Evolutionary conservation across 1,284 basidiomycete genomes (phyloP).

Genomic region (Rhodotorula sp.): DNA sequence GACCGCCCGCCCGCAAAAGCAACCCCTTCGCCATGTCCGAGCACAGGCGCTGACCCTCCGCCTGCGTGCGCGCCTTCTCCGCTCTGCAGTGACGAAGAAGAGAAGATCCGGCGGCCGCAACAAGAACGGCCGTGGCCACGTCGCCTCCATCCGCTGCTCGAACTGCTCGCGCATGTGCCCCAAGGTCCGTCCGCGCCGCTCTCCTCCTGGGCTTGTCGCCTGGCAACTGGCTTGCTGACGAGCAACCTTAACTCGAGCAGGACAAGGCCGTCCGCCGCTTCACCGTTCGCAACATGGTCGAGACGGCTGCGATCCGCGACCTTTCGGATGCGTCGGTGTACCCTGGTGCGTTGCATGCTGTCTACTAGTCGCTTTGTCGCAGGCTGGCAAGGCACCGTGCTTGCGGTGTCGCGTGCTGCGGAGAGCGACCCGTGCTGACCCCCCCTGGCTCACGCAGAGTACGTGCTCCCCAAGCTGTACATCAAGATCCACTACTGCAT

Average conservation of each 20-base stretch:
- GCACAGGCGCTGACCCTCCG: neutral
- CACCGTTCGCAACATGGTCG: slow-evolving; percentile 98
- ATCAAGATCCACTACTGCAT: slow-evolving; percentile 99
- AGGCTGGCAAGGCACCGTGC: no score
- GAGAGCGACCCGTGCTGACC: no score
- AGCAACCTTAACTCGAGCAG: slow-evolving; percentile 49
- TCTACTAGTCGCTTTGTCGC: neutral
- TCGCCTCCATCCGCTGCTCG: slow-evolving; percentile 90
- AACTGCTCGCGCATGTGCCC: slow-evolving; percentile 70
- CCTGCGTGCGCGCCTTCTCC: no score
- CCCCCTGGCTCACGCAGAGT: slow-evolving; percentile 63
- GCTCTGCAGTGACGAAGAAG: slow-evolving; percentile 77
- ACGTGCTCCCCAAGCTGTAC: slow-evolving; percentile 96
- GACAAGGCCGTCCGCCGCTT: slow-evolving; percentile 99
- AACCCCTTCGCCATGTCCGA: neutral
- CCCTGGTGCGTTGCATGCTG: slow-evolving; percentile 64
- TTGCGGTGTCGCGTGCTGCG: no score
- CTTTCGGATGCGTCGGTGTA: slow-evolving; percentile 96
- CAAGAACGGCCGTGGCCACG: slow-evolving; percentile 98
- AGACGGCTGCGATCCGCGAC: slow-evolving; percentile 96
- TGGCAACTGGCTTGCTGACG: neutral
- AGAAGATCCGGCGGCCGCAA: slow-evolving; percentile 97
- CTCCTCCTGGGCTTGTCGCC: neutral
- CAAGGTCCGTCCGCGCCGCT: slow-evolving; percentile 64
- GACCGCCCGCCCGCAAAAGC: neutral